Percentiles rank a stretch among this genome's conserved stretches.
phyloP scores from a whole-genome alignment of 2,329 filamentous ascomycete species.

The Escovopsis sp. region DNA sequence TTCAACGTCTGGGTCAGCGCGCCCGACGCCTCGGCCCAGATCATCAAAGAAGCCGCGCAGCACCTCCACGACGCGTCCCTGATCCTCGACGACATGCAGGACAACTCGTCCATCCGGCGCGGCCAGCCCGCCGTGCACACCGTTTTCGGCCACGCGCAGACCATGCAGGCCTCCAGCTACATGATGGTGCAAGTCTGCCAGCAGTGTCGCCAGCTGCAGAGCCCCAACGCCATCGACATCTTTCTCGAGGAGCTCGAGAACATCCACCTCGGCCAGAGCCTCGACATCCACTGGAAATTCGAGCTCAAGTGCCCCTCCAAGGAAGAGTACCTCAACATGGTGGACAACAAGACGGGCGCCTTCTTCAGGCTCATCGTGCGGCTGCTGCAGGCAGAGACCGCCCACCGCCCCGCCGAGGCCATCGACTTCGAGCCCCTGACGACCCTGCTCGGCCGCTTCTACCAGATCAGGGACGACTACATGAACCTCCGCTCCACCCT shows the following conservation, averaged over 20 bases:
- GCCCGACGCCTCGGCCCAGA: background rate
- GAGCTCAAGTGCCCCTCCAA: constrained; percentile 8
- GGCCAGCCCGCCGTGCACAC: constrained; percentile 19
- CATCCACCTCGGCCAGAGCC: constrained; percentile 13
- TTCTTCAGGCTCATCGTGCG: constrained; percentile 8
- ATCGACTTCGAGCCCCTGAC: background rate
- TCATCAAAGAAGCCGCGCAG: background rate
- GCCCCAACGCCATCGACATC: background rate
- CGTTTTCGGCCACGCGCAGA: constrained; percentile 20
- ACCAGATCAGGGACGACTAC: constrained; percentile 20
- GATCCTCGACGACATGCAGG: constrained; percentile 23
- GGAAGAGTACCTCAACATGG: constrained; percentile 15
- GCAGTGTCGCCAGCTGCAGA: background rate
- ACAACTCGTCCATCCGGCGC: constrained; percentile 17
- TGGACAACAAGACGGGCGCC: constrained; percentile 11
- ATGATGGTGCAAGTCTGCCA: background rate
- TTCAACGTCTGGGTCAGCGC: background rate
- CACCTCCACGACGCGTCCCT: background rate
- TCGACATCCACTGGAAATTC: constrained; percentile 14
- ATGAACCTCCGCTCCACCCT: constrained; percentile 13
- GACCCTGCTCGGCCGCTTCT: constrained; percentile 13
- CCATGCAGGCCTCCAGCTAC: constrained; percentile 22
- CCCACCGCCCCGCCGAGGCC: background rate
- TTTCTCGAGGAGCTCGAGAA: constrained; percentile 10
- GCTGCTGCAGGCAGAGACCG: constrained; percentile 6